Base-by-base conservation (phyloP, 306 rosid species). In the Prunus fruticosa region DNA sequence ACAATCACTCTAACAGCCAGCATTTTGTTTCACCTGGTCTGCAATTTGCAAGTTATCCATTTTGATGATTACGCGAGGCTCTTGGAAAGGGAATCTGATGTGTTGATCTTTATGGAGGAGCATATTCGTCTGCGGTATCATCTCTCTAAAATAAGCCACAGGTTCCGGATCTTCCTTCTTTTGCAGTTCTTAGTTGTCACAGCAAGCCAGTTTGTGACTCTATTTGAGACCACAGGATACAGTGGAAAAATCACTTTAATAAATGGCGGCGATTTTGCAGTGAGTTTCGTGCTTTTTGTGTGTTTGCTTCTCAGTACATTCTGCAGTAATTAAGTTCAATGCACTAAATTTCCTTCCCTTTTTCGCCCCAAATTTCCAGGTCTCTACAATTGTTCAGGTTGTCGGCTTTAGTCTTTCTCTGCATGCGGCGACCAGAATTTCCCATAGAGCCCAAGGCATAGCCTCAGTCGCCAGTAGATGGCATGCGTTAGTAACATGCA, bases 181-280 rank as follows among this genome's bases (percentile, higher is more conserved):
- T 86, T 92, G 45, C 86, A 82, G 80, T 88, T 92, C 83, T 22
- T 90, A 41, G 89, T 84, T 67, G 97, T 92, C 78, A 90, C 96
- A 3, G 76, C 86, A 27, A 90, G 93, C 82, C 96, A 88, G 67
- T 81, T 80, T 75, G 85, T 90, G 73, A 86, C 97, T 43, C 87
- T 92, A 54, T 76, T 90, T 72, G 91, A 86, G 77, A 76, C 76
- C 82, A 92, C 96, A 4, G 82, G 81, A 68, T 88, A 86, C 73
- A 45, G 87, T 60, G 89, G 88, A 38, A 38, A 64, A 41, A 79
- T 92, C 80, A 86, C 90, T 41, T 60, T 88, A 22, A 19, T 82
- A 28, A 90, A 89, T 52, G 91, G 96, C 6, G 97, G 97, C 15
- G 96, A 92, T 75, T 92, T 92, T 85, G 97, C 97, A 18, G 97